phyloP scores from a whole-genome alignment of 2,329 filamentous ascomycete species.

The Emergomyces pasteurianus region DNA sequence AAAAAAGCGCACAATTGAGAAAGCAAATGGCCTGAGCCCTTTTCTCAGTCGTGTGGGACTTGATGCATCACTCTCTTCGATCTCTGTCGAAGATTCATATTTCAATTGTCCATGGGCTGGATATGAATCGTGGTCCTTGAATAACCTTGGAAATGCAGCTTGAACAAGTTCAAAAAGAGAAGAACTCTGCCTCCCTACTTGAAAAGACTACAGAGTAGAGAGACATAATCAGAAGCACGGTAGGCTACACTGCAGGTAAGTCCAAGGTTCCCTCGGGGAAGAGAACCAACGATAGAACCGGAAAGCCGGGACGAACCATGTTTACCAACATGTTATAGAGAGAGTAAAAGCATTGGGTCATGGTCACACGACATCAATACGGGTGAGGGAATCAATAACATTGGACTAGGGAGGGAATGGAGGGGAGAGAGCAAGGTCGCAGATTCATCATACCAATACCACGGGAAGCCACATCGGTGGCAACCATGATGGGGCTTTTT shows the following conservation, averaged over 20 bases:
- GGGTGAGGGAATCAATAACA: slow-evolving; percentile 28
- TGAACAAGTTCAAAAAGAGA: slow-evolving; percentile 69
- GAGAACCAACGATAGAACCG: slow-evolving; percentile 68
- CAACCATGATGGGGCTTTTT: slow-evolving; percentile 99
- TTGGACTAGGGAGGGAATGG: slow-evolving; percentile 18
- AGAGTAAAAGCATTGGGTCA: slow-evolving; percentile 74
- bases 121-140: slow-evolving; percentile 51
- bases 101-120: slow-evolving; percentile 40
- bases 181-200: slow-evolving; percentile 64
- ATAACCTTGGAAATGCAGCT: slow-evolving; percentile 63
- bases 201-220: slow-evolving; percentile 49
- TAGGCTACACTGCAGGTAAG: slow-evolving; percentile 59
- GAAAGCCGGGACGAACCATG: slow-evolving; percentile 85
- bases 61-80: slow-evolving; percentile 48
- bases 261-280: slow-evolving; percentile 77
- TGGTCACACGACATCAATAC: slow-evolving; percentile 48
- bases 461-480: slow-evolving; percentile 98
- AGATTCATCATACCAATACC: slow-evolving; percentile 96
- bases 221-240: slow-evolving; percentile 67
- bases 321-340: slow-evolving; percentile 72
- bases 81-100: slow-evolving; percentile 32
- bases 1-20: slow-evolving; percentile 43
- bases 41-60: slow-evolving; percentile 49
- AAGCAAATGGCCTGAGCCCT: slow-evolving; percentile 37
- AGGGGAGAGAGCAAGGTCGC: slow-evolving; percentile 26